phyloP scores from a whole-genome alignment of 768 basidiomycete genomes.

The Terana coerulea region DNA sequence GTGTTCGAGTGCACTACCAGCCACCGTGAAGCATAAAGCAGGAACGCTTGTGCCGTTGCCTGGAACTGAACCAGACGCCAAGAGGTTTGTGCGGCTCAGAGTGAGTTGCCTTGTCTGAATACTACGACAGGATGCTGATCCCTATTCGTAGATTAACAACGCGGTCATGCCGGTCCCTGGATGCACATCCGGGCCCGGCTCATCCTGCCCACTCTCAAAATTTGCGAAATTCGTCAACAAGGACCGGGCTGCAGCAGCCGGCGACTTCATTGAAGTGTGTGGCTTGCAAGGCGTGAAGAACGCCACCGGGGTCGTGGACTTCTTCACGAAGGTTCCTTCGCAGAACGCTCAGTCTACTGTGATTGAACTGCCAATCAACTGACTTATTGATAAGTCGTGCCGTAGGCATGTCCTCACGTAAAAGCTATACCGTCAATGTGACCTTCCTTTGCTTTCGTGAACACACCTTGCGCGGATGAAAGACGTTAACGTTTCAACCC shows the following conservation, averaged over 20 bases:
- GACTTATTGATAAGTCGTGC: too few species aligned
- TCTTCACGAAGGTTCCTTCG: constrained; percentile 20
- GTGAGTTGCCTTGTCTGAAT: constrained; percentile 19
- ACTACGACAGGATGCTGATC: not conserved
- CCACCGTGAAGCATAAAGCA: constrained; percentile 15
- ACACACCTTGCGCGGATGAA: too few species aligned
- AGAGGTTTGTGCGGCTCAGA: constrained; percentile 34
- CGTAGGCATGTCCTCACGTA: too few species aligned
- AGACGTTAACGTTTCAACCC: too few species aligned
- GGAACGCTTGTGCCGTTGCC: constrained; percentile 12
- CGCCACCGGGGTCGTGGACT: constrained; percentile 18
- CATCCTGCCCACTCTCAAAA: constrained; percentile 32
- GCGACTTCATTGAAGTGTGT: constrained; percentile 37
- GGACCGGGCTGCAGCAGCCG: constrained; percentile 25
- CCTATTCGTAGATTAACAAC: constrained; percentile 29
- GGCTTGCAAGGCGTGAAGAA: constrained; percentile 26
- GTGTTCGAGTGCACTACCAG: constrained; percentile 25
- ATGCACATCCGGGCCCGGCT: constrained; percentile 37
- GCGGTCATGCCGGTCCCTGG: constrained; percentile 39
- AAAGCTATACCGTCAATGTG: too few species aligned
- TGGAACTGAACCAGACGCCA: constrained; percentile 9
- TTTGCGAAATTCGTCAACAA: constrained; percentile 31
- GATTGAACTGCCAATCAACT: constrained; percentile 6
- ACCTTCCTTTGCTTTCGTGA: too few species aligned
- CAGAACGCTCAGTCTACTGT: constrained; percentile 10